phyloP scores from a whole-genome alignment of 805 yeast genomes.

The Saccharomycopsis oosterbeekiorum region DNA sequence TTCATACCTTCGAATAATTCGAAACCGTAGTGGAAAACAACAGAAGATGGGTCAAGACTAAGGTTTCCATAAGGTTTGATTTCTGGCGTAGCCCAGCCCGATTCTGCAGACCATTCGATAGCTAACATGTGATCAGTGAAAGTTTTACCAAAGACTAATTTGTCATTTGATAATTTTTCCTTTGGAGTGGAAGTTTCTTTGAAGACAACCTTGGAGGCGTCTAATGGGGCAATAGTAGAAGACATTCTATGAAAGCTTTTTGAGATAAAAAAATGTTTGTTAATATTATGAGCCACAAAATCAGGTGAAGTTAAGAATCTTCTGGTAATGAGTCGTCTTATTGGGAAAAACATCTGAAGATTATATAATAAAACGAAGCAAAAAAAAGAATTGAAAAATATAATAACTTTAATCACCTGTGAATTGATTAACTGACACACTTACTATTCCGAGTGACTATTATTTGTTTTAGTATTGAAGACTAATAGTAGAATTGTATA shows the following conservation, averaged over 20 bases:
- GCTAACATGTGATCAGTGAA: slow-evolving; percentile 88
- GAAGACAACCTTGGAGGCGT: slow-evolving; percentile 44
- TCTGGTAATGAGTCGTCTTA: neutral
- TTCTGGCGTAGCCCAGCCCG: slow-evolving; percentile 86
- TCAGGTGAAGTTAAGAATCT: neutral
- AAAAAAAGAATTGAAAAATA: neutral
- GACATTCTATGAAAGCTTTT: slow-evolving; percentile 15
- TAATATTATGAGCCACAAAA: neutral
- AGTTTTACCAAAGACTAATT: slow-evolving; percentile 59
- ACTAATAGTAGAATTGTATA: neutral
- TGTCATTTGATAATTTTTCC: slow-evolving; percentile 44
- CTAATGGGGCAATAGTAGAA: slow-evolving; percentile 33
- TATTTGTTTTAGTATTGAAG: neutral
- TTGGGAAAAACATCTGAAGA: neutral
- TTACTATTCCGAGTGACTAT: neutral
- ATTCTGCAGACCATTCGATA: slow-evolving; percentile 65
- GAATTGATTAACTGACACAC: neutral
- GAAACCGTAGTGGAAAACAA: slow-evolving; percentile 91
- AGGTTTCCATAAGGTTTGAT: slow-evolving; percentile 79
- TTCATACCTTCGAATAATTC: slow-evolving; percentile 94
- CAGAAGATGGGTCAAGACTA: slow-evolving; percentile 73
- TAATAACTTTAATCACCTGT: neutral
- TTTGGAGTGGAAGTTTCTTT: slow-evolving; percentile 42
- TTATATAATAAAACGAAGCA: neutral
- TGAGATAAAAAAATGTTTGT: neutral